Evolutionary conservation across 2,329 filamentous ascomycete genomes (phyloP).

Genomic region (Dactylellina haptotyla): DNA sequence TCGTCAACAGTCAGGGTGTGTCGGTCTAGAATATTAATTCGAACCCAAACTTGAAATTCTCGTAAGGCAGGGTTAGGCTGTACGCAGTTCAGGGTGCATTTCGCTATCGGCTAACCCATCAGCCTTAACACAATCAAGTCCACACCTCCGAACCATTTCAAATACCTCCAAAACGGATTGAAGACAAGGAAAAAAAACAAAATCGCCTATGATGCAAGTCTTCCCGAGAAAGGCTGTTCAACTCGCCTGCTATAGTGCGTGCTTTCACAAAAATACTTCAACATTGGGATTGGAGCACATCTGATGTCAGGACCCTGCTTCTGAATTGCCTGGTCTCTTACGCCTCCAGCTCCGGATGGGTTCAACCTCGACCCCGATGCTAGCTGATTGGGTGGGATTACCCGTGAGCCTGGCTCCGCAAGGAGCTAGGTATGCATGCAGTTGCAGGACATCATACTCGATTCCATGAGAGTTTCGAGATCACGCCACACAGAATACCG

Average conservation of each 20-base stretch:
- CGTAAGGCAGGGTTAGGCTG: background rate
- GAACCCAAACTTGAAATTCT: background rate
- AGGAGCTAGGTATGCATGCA: background rate
- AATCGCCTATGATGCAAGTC: too few relatives aligned
- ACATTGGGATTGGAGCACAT: too few relatives aligned
- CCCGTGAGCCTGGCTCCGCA: constrained; percentile 1
- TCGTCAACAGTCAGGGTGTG: background rate
- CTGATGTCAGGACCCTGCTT: too few relatives aligned
- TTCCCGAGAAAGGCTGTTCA: too few relatives aligned
- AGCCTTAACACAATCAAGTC: too few relatives aligned
- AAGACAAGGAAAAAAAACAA: too few relatives aligned
- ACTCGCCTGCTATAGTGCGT: too few relatives aligned
- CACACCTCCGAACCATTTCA: background rate
- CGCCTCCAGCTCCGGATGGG: background rate
- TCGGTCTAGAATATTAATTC: too few relatives aligned
- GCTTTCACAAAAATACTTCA: too few relatives aligned
- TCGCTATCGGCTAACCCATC: background rate
- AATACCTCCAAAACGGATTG: background rate
- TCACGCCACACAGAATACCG: constrained; percentile 11
- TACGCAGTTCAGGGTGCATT: background rate
- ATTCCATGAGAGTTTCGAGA: background rate
- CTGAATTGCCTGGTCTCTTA: too few relatives aligned
- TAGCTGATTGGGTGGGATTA: too few relatives aligned
- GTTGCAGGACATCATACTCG: background rate
- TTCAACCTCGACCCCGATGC: background rate